Conservation (phyloP, 768 basidiomycete species). For the Symmetrospora coprosmae region DNA sequence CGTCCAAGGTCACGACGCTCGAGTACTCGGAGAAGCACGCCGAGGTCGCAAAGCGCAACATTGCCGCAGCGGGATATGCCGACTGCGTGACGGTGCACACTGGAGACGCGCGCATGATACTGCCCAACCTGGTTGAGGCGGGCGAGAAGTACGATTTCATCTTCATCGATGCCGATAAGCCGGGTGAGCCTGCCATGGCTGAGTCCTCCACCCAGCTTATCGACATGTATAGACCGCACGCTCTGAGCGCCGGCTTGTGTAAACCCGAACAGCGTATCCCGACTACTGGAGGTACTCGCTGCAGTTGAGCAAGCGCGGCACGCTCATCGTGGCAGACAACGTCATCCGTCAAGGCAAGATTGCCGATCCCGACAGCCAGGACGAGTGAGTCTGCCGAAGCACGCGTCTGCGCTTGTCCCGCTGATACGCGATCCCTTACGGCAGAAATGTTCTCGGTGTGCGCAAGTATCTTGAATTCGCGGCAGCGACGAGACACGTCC, state of each 20-base stretch:
- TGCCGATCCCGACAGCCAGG: constrained; percentile 1
- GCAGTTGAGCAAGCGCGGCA: not conserved
- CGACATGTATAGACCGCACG: no score
- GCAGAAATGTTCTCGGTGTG: constrained; percentile 3
- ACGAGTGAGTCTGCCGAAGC: constrained; percentile 9
- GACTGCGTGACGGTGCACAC: not conserved
- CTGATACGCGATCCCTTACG: not conserved
- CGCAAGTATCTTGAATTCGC: not conserved
- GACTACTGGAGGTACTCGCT: not conserved
- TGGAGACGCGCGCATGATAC: constrained; percentile 2
- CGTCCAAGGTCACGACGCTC: constrained; percentile 3
- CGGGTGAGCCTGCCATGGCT: constrained; percentile 3
- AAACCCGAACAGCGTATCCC: constrained; percentile 2
- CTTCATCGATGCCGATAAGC: constrained; percentile 20
- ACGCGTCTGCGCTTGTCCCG: not conserved
- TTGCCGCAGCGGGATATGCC: not conserved
- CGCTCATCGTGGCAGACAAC: constrained; percentile 13
- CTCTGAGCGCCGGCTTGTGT: no score
- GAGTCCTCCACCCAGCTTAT: no score
- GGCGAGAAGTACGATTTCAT: constrained; percentile 14
- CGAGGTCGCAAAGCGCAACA: constrained; percentile 10
- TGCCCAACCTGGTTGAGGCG: not conserved
- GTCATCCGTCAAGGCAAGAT: constrained; percentile 10
- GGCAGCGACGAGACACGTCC: not conserved
- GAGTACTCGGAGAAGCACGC: constrained; percentile 13